phyloP scores from a whole-genome alignment of 495 filamentous ascomycete species.

The Aspergillus sclerotioniger region DNA sequence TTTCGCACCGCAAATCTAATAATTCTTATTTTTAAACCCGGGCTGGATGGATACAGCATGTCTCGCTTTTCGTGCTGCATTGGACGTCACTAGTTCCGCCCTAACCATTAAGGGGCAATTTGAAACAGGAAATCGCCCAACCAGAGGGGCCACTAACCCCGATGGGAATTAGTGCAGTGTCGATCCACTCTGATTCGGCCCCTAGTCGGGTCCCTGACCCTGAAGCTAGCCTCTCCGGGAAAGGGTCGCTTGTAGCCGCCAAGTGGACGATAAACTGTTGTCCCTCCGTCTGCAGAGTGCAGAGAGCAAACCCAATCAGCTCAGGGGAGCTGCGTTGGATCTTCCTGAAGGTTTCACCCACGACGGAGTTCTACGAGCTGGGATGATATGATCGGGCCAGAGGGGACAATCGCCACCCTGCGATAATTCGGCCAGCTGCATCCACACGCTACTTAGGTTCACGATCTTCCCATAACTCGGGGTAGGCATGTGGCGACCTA shows the following conservation, averaged over 20 bases:
- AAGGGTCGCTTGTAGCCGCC: neutral
- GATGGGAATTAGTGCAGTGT: neutral
- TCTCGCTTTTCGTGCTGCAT: neutral
- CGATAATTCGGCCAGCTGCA: too few relatives aligned
- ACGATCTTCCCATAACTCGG: neutral
- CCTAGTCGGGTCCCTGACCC: conserved; percentile 5
- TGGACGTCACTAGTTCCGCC: conserved; percentile 9
- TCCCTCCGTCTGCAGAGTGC: neutral
- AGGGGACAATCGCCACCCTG: neutral
- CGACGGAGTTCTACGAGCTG: neutral
- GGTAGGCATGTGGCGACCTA: neutral
- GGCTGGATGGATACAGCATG: conserved; percentile 2
- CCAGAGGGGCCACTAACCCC: conserved; percentile 2
- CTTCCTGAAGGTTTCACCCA: neutral
- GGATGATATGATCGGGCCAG: neutral
- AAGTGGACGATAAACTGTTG: neutral
- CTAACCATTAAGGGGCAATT: conserved; percentile 14
- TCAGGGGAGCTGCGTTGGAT: neutral
- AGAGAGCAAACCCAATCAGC: neutral
- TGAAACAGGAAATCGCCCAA: conserved; percentile 11
- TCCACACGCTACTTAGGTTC: neutral
- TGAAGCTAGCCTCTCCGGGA: neutral
- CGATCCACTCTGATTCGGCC: conserved; percentile 1
- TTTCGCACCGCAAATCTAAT: neutral
- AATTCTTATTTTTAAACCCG: conserved; percentile 1